Conservation (phyloP, 2,329 filamentous ascomycete species). For the Pseudonectria foliicola region DNA sequence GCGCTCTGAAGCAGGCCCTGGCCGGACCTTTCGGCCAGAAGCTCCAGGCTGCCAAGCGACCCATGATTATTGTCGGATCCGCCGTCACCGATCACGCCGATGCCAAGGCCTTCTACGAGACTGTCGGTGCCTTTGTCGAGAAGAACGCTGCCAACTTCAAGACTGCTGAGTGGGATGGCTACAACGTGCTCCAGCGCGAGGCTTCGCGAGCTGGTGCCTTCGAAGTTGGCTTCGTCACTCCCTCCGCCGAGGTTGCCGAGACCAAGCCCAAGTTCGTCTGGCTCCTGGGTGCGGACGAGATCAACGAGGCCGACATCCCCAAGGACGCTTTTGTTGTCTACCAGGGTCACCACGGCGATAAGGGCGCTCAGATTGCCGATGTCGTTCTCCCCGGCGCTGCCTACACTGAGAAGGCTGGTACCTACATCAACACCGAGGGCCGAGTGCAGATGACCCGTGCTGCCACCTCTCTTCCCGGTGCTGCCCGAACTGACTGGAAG, state of each 20-base stretch:
- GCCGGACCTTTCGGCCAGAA: constrained; percentile 88
- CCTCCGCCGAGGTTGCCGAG: constrained; percentile 71
- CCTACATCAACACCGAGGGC: constrained; percentile 96
- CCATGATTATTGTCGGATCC: constrained; percentile 95
- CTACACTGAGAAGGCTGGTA: constrained; percentile 94
- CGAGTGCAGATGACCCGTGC: constrained; percentile 90
- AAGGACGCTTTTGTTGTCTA: constrained; percentile 96
- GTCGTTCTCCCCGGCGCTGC: constrained; percentile 89
- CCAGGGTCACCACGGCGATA: constrained; percentile 96
- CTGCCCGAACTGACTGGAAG: constrained; percentile 96
- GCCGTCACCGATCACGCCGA: constrained; percentile 86
- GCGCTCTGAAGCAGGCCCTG: constrained; percentile 77
- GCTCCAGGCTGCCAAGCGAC: constrained; percentile 76
- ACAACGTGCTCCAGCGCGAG: constrained; percentile 90
- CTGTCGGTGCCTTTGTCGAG: constrained; percentile 82
- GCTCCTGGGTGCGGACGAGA: constrained; percentile 92
- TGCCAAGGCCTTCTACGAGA: constrained; percentile 88
- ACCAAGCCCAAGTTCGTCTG: constrained; percentile 92
- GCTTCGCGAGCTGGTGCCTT: constrained; percentile 90
- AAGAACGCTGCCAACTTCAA: constrained; percentile 86
- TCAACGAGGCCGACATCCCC: constrained; percentile 77
- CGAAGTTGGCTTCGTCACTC: constrained; percentile 89
- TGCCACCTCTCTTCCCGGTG: constrained; percentile 81
- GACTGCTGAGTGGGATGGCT: constrained; percentile 91
- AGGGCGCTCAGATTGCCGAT: constrained; percentile 85